Conservation (phyloP, 192 early-diverging fungal species). For the Neocallimastix lanati region DNA sequence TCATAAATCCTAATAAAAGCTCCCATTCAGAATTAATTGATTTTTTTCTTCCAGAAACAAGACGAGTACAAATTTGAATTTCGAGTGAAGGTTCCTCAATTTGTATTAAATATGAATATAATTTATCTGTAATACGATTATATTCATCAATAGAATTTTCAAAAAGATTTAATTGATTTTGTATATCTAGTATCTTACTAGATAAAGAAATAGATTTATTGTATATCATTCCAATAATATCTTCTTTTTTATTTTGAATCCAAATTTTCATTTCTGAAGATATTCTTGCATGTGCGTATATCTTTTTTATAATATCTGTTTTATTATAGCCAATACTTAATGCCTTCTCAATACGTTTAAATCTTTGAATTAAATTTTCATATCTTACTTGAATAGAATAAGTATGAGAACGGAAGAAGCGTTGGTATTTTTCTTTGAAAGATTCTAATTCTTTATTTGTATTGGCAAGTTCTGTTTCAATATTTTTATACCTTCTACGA, state of each 20-base stretch:
- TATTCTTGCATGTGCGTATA: not conserved
- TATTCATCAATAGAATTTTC: not conserved
- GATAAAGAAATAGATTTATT: not conserved
- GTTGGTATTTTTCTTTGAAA: not conserved
- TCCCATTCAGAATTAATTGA: not conserved
- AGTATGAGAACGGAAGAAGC: not conserved
- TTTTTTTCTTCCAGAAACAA: not conserved
- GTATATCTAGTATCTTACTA: not conserved
- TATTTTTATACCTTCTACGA: not conserved
- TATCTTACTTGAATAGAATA: not conserved
- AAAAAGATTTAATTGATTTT: not conserved
- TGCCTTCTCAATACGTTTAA: not conserved
- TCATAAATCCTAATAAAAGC: not conserved
- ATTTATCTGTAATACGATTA: not conserved
- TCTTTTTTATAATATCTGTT: not conserved
- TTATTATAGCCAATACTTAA: not conserved
- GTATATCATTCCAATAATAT: not conserved
- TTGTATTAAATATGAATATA: not conserved
- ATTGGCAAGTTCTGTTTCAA: not conserved
- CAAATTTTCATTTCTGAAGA: not conserved
- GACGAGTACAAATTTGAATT: not conserved
- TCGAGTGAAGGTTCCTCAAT: not conserved
- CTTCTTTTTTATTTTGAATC: not conserved
- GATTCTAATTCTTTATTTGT: not conserved
- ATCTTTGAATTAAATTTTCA: not conserved